Percentiles rank a stretch among this genome's conserved stretches.
phyloP scores from a whole-genome alignment of 345 rosid genomes.

The Nasturtium officinale region DNA sequence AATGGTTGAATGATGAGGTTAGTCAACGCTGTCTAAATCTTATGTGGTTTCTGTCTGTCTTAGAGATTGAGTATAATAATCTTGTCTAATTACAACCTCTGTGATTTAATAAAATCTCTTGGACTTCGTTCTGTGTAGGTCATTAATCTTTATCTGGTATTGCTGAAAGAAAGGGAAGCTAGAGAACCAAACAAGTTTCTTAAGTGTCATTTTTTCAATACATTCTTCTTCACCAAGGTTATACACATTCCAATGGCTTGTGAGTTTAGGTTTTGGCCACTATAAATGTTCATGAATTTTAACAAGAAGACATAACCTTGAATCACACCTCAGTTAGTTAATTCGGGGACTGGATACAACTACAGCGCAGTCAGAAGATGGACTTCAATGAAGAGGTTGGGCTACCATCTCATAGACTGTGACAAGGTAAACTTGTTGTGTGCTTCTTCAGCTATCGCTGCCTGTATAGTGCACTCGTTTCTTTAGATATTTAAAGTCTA shows the following conservation, averaged over 20 bases:
- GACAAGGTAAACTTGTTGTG: conserved; percentile 63
- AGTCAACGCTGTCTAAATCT: conserved; percentile 2
- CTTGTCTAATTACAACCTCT: neutral
- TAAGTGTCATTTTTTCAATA: conserved; percentile 91
- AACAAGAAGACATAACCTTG: conserved; percentile 18
- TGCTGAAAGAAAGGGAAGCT: conserved; percentile 92
- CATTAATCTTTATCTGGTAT: conserved; percentile 79
- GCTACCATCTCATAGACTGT: conserved; percentile 75
- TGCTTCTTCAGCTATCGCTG: conserved; percentile 9
- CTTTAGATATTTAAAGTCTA: neutral
- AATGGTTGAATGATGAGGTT: conserved; percentile 99
- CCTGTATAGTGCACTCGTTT: neutral
- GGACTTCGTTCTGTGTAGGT: conserved; percentile 55
- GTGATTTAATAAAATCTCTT: conserved; percentile 24
- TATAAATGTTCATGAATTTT: conserved; percentile 17
- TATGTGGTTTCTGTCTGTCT: neutral
- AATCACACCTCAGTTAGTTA: conserved; percentile 54
- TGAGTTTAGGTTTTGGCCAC: neutral
- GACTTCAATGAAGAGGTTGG: conserved; percentile 86
- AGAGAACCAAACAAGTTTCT: conserved; percentile 84
- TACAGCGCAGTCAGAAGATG: conserved; percentile 86
- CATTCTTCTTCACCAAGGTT: conserved; percentile 97
- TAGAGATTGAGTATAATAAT: neutral
- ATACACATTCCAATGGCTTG: conserved; percentile 9
- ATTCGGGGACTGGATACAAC: conserved; percentile 60